These are phyloP conservation scores for Lichtheimia hyalospora DNA, from an alignment of 371 early-diverging fungal species.

Conservation along the genomic window DNA sequence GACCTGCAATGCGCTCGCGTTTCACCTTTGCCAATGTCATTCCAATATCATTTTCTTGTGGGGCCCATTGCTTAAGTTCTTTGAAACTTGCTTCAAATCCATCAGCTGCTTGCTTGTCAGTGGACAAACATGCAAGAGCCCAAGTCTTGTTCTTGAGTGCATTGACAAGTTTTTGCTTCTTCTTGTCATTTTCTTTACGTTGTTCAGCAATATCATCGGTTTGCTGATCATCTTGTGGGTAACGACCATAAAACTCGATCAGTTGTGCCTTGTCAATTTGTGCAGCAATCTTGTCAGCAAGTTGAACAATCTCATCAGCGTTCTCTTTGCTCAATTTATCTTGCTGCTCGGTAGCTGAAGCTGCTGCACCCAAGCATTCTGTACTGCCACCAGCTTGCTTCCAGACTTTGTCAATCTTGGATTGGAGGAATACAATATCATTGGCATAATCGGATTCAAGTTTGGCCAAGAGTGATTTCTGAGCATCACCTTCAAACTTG, in stretches of 20 bases:
- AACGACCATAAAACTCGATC: conserved; percentile 65
- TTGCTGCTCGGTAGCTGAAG: conserved; percentile 2
- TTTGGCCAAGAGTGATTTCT: conserved; percentile 55
- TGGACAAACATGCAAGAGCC: conserved; percentile 39
- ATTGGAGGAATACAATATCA: conserved; percentile 55
- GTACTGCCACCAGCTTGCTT: conserved; percentile 47
- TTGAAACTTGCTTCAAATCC: conserved; percentile 38
- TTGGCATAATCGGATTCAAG: conserved; percentile 59
- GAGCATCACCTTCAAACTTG: conserved; percentile 68
- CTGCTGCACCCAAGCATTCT: conserved; percentile 34
- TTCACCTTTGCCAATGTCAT: conserved; percentile 55
- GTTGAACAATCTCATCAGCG: conserved; percentile 49
- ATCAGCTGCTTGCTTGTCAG: conserved; percentile 33
- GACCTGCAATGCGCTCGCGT: conserved; percentile 51
- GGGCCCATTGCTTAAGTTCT: conserved; percentile 47
- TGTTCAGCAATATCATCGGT: conserved; percentile 53
- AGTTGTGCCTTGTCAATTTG: conserved; percentile 61
- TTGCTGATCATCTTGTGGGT: conserved; percentile 51
- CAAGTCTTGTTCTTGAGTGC: conserved; percentile 65
- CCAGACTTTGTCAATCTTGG: conserved; percentile 57
- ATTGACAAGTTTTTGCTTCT: conserved; percentile 62
- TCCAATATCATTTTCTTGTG: conserved; percentile 47
- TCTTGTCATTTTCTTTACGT: conserved; percentile 70
- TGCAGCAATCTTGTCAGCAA: conserved; percentile 54
- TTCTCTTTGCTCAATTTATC: conserved; percentile 36